Evolutionary conservation across 164 flowering plant species (phyloP), one percentile per base, ranked within the genome.

Genomic region (Platanus orientalis): DNA sequence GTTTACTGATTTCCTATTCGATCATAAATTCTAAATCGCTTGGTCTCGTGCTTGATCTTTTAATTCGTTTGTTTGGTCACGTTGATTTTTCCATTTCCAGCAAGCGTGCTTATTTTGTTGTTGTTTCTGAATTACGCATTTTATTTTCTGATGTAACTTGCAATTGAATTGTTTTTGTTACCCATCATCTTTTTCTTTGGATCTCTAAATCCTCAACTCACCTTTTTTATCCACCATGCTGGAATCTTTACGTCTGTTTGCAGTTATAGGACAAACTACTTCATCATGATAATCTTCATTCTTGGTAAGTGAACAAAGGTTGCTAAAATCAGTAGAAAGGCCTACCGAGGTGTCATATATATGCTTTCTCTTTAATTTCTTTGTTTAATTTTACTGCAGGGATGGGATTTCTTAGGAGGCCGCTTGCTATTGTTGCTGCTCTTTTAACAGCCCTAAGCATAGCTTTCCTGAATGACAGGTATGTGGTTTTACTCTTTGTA

Each of bases 401-500:
- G 26, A n/a, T 94, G 80, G 98, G 95, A 27, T 94, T 90, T 73
- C 81, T 89, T 12, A 70, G 84, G 72, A 82, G 80, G 79, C 97
- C 97, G 16, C 75, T 87, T 54, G 89, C 95, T 23, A 84, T 94
- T 62, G 71, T 90, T 48, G 96, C 98, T 75, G 96, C 97, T 57
- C 21, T 81, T 19, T 70, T 82, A 34, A 86, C 98, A 29, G 96
- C 87, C 1, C 68, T 94, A 12, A 89, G 79, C 49, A 76, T 90
- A 30, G 97, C 91, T 60, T 79, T 87, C 64, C 75, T 94, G 52
- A 94, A 94, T 77, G 98, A 94, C 69, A 94, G 98, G 98, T 87
- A 69, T 62, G 61, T 48, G 57, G 44, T 9, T 23, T 30, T 62
- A 13, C 36, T 20, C 1, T 24, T 21, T 26, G 28, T 51, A n/a